Evolutionary conservation across 2,329 filamentous ascomycete species (phyloP).

Genomic region (Zarea fungicola): DNA sequence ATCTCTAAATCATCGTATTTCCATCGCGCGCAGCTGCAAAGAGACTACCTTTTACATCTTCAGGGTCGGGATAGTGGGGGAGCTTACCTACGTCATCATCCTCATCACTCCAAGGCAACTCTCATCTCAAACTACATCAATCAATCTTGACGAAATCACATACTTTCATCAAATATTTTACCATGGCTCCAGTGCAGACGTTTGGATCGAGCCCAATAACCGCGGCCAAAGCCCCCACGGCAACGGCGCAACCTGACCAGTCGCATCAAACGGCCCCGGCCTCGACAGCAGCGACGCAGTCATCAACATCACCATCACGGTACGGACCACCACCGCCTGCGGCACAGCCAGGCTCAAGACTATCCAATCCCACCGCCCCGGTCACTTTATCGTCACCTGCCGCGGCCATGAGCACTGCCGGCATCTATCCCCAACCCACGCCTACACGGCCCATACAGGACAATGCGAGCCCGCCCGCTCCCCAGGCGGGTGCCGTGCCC

Average conservation of each 20-base stretch:
- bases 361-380: not conserved
- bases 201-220: constrained; percentile 56
- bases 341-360: constrained; percentile 41
- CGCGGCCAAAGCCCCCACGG: constrained; percentile 46
- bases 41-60: no score
- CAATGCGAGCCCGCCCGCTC: constrained; percentile 48
- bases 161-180: constrained; percentile 13
- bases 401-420: constrained; percentile 34
- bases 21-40: no score
- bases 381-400: not conserved
- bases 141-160: no score
- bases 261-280: constrained; percentile 18
- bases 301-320: constrained; percentile 28
- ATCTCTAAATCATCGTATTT: no score
- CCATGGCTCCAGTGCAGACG: constrained; percentile 58
- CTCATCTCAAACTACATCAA: no score
- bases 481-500: constrained; percentile 54
- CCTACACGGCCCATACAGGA: constrained; percentile 31
- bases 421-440: constrained; percentile 38
- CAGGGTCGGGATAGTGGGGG: no score
- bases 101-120: no score
- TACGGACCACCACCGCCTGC: constrained; percentile 22
- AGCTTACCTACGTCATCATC: no score
- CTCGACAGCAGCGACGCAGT: constrained; percentile 9
- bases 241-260: constrained; percentile 41